Base-by-base conservation (phyloP, 441 rosid species). In the Raphanus hybrid region DNA sequence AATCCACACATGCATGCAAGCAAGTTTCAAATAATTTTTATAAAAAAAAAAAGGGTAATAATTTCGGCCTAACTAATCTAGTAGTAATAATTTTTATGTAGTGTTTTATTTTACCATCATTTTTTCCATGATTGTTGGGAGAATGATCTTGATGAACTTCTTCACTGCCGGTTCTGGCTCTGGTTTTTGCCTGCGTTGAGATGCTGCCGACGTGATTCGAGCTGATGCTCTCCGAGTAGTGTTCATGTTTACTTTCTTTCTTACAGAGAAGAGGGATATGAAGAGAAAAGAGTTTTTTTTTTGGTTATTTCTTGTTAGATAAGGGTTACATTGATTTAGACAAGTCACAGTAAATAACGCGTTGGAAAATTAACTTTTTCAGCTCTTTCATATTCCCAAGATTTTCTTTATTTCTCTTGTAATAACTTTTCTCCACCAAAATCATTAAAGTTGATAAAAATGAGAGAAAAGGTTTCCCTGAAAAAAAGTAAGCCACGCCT, bases 1-100 rank as follows among this genome's bases (percentile, higher is more conserved):
- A 73, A 60, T 50, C 11, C 64, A 78, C 63, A 67, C 77, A 73
- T 72, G 74, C 78, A 73, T 73, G 74, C 77, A 73, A 72, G 18
- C 4, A 67, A 67, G 20, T 37, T 64, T 64, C 29, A 35, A 3
- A 2, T 16, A n/a, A 48, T 5, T 5, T 16, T 62, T 14, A 34
- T 34, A 8, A 3, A 62, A 15, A 37, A 39, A 16, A 0, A 23
- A 59, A 8, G 0, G 18, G 18, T 50, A 50, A 50, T n/a, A 4
- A 50, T n/a, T 58, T 59, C 2, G 4, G 6, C 61, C 12, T 1
- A 23, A 3, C 7, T 58, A 23, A 59, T 5, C 4, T 15, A 8
- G 67, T 35, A 35, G 35, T 35, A 8, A 20, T 5, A 18, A 18
- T 2, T 14, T 12, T 23, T 12, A 0, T 18, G 20, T 18, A 11